A percentile compares a stretch with the other conserved stretches of the same genome.
These are phyloP conservation scores for Starmerella lactis-condensi DNA, from an alignment of 805 yeast genomes.

Conservation along the genomic window DNA sequence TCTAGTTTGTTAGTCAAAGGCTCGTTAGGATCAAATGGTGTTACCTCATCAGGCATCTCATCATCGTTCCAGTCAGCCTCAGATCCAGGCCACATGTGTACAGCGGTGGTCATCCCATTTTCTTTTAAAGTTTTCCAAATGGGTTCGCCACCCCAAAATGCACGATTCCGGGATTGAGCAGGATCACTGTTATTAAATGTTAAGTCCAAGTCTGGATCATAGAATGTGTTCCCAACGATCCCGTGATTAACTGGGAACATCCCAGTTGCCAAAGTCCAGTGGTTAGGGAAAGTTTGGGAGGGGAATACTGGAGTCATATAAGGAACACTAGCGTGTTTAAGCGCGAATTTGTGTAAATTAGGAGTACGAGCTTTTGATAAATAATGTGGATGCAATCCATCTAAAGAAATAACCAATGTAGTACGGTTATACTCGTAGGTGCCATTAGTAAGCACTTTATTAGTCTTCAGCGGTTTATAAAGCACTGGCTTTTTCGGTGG, in stretches of 20 bases:
- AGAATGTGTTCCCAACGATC: slow-evolving; percentile 66
- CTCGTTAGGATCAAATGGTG: slow-evolving; percentile 48
- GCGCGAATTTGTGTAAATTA: slow-evolving; percentile 38
- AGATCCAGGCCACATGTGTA: slow-evolving; percentile 96
- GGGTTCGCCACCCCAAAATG: slow-evolving; percentile 85
- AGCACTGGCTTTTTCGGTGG: slow-evolving; percentile 4
- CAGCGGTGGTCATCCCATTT: slow-evolving; percentile 47
- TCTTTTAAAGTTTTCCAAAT: slow-evolving; percentile 59
- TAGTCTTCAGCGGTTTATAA: slow-evolving; percentile 4
- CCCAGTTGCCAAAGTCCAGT: slow-evolving; percentile 82
- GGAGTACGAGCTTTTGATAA: slow-evolving; percentile 54
- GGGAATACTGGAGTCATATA: slow-evolving; percentile 80
- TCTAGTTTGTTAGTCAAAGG: slow-evolving; percentile 36
- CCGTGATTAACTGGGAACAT: slow-evolving; percentile 70
- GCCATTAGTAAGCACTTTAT: slow-evolving; percentile 30
- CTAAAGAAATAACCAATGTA: slow-evolving; percentile 61
- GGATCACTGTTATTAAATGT: slow-evolving; percentile 50
- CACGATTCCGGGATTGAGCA: slow-evolving; percentile 31
- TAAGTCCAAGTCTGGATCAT: slow-evolving; percentile 36
- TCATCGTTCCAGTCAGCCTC: slow-evolving; percentile 42
- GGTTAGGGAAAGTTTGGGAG: slow-evolving; percentile 76
- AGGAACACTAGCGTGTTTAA: slow-evolving; percentile 44
- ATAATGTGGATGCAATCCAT: slow-evolving; percentile 85
- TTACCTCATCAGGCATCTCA: slow-evolving; percentile 36
- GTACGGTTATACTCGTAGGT: slow-evolving; percentile 59